Percentiles rank a stretch among this genome's conserved stretches.
phyloP scores from a whole-genome alignment of 352 stramenopile species.

The Pythium utonaiense region DNA sequence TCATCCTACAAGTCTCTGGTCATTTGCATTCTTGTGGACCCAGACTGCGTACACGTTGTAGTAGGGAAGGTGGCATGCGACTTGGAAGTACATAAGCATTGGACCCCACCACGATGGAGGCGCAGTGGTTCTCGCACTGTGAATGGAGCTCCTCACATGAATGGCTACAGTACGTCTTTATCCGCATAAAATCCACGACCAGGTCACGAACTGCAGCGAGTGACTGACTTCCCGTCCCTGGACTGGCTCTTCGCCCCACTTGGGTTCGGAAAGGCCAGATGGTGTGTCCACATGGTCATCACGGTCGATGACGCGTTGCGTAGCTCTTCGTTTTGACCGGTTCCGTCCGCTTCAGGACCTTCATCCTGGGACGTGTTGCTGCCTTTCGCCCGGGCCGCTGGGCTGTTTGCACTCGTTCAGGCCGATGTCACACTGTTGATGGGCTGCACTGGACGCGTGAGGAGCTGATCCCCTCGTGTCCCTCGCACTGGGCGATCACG shows the following conservation, averaged over 20 bases:
- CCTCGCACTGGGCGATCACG: not conserved
- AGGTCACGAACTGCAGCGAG: too few relatives aligned
- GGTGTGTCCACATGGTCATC: not conserved
- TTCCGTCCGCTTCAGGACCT: too few relatives aligned
- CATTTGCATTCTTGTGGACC: too few relatives aligned
- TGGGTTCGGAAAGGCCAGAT: not conserved
- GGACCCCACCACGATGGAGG: too few relatives aligned
- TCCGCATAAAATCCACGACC: not conserved
- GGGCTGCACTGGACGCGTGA: not conserved
- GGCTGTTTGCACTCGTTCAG: not conserved
- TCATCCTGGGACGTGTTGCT: too few relatives aligned
- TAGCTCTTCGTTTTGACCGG: not conserved
- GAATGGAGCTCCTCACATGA: too few relatives aligned
- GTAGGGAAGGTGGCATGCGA: too few relatives aligned
- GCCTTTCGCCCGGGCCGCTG: too few relatives aligned
- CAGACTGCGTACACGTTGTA: too few relatives aligned
- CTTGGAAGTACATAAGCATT: too few relatives aligned
- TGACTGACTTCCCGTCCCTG: not conserved
- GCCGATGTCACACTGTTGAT: not conserved
- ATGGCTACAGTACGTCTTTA: not conserved
- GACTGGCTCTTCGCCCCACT: not conserved
- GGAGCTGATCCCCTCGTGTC: not conserved
- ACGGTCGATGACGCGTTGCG: not conserved
- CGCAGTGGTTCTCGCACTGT: too few relatives aligned
- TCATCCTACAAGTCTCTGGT: too few relatives aligned